phyloP scores from a whole-genome alignment of 2,329 filamentous ascomycete species.

The Aspergillus costaricaensis region DNA sequence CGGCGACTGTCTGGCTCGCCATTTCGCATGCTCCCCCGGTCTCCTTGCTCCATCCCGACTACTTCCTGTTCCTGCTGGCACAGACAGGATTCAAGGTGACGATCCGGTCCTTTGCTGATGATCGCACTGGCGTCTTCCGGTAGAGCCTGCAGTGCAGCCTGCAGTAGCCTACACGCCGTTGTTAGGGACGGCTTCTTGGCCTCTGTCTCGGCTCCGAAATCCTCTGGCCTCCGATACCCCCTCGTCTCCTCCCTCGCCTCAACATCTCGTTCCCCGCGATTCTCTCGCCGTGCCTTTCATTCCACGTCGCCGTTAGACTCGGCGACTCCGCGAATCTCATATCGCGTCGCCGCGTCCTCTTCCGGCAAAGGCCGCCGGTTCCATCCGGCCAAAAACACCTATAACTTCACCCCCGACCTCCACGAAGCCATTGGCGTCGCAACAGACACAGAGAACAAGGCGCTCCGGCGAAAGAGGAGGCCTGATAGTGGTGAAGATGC shows the following conservation, averaged over 20 bases:
- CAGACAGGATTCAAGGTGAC: conserved; percentile 21
- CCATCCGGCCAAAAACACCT: conserved; percentile 68
- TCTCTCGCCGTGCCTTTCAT: conserved; percentile 29
- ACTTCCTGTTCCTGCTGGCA: conserved; percentile 8
- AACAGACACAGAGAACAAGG: conserved; percentile 44
- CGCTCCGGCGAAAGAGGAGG: conserved; percentile 62
- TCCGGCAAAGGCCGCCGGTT: conserved; percentile 71
- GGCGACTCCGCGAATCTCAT: conserved; percentile 55
- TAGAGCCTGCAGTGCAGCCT: conserved; percentile 38
- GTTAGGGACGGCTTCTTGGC: conserved; percentile 24
- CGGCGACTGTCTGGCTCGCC: not conserved
- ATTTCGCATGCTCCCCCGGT: not conserved
- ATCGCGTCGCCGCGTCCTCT: conserved; percentile 73
- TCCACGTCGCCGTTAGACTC: conserved; percentile 31
- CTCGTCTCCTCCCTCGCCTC: conserved; percentile 13
- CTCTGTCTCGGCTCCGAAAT: conserved; percentile 17
- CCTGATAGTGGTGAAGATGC: conserved; percentile 90
- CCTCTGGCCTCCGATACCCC: conserved; percentile 14
- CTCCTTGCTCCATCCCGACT: not conserved
- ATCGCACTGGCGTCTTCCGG: conserved; percentile 30
- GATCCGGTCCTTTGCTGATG: conserved; percentile 33
- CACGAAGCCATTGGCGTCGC: conserved; percentile 41
- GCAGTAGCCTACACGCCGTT: conserved; percentile 35
- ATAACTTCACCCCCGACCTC: conserved; percentile 65
- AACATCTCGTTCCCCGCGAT: conserved; percentile 7